Evolutionary conservation across 192 early-diverging fungal species (phyloP), one percentile per base, ranked within the genome.

Genomic region (Umbelopsis sp.): DNA sequence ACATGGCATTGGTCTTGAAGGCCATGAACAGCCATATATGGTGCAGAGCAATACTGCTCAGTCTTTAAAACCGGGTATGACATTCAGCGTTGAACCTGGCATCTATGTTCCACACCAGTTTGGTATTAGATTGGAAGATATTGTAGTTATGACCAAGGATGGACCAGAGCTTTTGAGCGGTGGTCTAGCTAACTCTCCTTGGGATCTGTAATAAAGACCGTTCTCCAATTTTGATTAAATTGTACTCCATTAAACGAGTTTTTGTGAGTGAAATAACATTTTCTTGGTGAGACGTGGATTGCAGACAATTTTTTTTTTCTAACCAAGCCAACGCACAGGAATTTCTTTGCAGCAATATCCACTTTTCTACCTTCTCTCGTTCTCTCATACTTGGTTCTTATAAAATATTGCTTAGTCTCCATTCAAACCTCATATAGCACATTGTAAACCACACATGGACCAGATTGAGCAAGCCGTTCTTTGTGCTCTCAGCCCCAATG

Each of bases 391-490:
- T 41, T 30, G 1, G 2, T 41, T 41, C 37, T 41, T 41, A 41
- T 41, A 41, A 41, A 4, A 41, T 41, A 41, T 41, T 41, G 37
- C 37, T 41, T 41, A 41, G 37, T 37, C 55, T 35, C 21, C 33
- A 61, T 25, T 61, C 16, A 61, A 37, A 61, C 27, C 55, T 12
- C 18, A 37, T 11, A 67, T 44, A 23, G 16, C 20, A 64, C 41
- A 44, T 67, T 69, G 68, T 22, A 69, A 52, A 37, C 21, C 22
- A 27, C 37, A 35, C 47, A 88, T 88, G 87, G 90, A 91, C 72
- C 91, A 92, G 73, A 88, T 93, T 70, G 91, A 90, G 80, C 83
- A 93, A 78, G 91, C 91, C 20, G 91, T 93, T 66, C 84, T 86
- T 68, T 90, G 83, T 74, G 93, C 94, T 27, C 81, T 93, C 30